Evolutionary conservation across 495 filamentous ascomycete genomes (phyloP), one percentile per base, ranked within the genome.

Genomic region (Penicillium paxilli): DNA sequence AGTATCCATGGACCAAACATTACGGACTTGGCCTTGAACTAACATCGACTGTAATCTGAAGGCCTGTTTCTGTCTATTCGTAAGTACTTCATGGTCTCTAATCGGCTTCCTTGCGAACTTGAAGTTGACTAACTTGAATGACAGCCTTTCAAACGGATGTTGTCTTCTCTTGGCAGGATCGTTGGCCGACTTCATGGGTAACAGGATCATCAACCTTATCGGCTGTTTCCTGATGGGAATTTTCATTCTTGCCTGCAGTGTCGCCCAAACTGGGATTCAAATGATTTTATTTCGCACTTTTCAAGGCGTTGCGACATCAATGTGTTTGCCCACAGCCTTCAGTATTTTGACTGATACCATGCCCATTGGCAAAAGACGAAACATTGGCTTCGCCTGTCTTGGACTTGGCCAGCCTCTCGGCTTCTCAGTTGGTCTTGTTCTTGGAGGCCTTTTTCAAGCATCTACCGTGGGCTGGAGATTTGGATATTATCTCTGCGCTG

Each of bases 241-340:
- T 17, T 81, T 80, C 58, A 74, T 76, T 0, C 52, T 82, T 0
- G 80, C 69, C 3, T 71, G 70, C 41, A 79, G 81, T 0, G 58
- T 83, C 1, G 63, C 80, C 0, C 51, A 55, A 17, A 79, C 71
- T 0, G 72, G 74, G 5, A 66, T 72, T 10, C 72, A 84, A 42
- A 25, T 83, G 0, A 81, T 84, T 33, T 48, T 77, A 17, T 82
- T 83, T 54, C 74, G 82, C 19, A 70, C 73, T 0, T 54, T 81
- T 11, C 75, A 77, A 47, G 81, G 80, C 3, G 61, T 82, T 33
- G 71, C 76, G 2, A 66, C 74, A 10, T 70, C 79, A 1, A 65
- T 85, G 54, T 77, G 74, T 49, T 56, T 83, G 14, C 80, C 82
- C 0, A 75, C 78, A 0, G 67, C 78, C 0, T 74, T 85, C 8